Percentiles rank a stretch among this genome's conserved stretches.
These are phyloP conservation scores for Phytopythium sindhum DNA, from an alignment of 352 stramenopile species.

Conservation along the genomic window DNA sequence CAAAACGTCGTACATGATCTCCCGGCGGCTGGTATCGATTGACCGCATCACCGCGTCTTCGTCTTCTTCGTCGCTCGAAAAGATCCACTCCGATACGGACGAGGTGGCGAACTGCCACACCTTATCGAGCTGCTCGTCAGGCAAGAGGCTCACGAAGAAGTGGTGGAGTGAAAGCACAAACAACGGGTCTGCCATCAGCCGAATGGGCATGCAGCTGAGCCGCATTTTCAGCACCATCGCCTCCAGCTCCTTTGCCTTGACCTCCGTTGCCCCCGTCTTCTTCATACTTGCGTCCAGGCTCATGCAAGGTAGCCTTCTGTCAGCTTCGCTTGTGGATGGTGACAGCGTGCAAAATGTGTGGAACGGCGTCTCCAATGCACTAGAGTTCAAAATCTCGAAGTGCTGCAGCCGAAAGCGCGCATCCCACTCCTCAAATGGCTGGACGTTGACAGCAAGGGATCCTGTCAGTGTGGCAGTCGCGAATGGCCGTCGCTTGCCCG, in stretches of 20 bases:
- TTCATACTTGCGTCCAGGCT: conserved; percentile 38
- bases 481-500: conserved; percentile 36
- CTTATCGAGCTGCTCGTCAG: conserved; percentile 66
- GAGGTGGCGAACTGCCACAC: conserved; percentile 82
- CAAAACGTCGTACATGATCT: conserved; percentile 53
- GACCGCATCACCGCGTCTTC: conserved; percentile 40
- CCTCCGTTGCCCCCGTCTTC: conserved; percentile 11
- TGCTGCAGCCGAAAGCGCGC: conserved; percentile 52
- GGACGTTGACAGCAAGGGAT: conserved; percentile 53
- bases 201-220: conserved; percentile 56
- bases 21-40: conserved; percentile 14
- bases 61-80: conserved; percentile 54
- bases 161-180: conserved; percentile 66
- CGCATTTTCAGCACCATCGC: conserved; percentile 32
- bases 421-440: conserved; percentile 70
- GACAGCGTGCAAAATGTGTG: conserved; percentile 63
- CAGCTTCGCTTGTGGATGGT: conserved; percentile 3
- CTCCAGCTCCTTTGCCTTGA: not conserved
- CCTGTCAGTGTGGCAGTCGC: conserved; percentile 43
- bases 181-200: conserved; percentile 62
- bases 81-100: conserved; percentile 80
- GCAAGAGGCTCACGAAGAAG: conserved; percentile 69
- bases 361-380: conserved; percentile 40
- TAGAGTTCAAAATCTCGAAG: conserved; percentile 65
- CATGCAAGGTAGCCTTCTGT: conserved; percentile 32